phyloP scores from a whole-genome alignment of 2,329 filamentous ascomycete species.

The Ophiosphaerella narmari region DNA sequence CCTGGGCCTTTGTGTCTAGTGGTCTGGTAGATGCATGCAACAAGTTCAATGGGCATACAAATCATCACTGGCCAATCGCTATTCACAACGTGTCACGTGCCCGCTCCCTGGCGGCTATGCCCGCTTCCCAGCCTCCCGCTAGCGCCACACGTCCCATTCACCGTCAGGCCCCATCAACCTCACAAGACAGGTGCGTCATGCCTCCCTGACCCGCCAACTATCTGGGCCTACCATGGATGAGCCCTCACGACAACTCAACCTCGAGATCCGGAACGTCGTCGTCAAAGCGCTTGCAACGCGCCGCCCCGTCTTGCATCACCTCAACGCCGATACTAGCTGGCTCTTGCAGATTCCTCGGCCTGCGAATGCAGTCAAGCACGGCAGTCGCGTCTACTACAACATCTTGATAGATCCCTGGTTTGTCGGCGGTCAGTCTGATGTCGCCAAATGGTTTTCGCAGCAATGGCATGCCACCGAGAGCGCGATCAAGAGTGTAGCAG shows the following conservation, averaged over 20 bases:
- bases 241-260: slow-evolving; percentile 48
- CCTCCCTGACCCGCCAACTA: slow-evolving; percentile 18
- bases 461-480: slow-evolving; percentile 65
- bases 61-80: too few species aligned
- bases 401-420: slow-evolving; percentile 71
- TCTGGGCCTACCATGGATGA: slow-evolving; percentile 34
- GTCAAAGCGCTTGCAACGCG: slow-evolving; percentile 48
- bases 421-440: slow-evolving; percentile 64
- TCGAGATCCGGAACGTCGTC: slow-evolving; percentile 49
- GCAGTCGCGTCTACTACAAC: slow-evolving; percentile 62
- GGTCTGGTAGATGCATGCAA: slow-evolving; percentile 26
- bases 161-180: neutral
- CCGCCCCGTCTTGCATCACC: slow-evolving; percentile 63
- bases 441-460: slow-evolving; percentile 67
- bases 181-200: slow-evolving; percentile 17
- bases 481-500: slow-evolving; percentile 58
- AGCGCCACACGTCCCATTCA: slow-evolving; percentile 12
- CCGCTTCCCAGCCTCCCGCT: slow-evolving; percentile 13
- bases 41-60: too few species aligned
- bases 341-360: slow-evolving; percentile 67
- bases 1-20: slow-evolving; percentile 25
- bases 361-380: slow-evolving; percentile 46
- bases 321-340: slow-evolving; percentile 72
- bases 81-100: too few species aligned
- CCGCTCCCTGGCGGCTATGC: neutral